Conservation (phyloP, 2,329 filamentous ascomycete species). For the Macrophomina phaseolina region DNA sequence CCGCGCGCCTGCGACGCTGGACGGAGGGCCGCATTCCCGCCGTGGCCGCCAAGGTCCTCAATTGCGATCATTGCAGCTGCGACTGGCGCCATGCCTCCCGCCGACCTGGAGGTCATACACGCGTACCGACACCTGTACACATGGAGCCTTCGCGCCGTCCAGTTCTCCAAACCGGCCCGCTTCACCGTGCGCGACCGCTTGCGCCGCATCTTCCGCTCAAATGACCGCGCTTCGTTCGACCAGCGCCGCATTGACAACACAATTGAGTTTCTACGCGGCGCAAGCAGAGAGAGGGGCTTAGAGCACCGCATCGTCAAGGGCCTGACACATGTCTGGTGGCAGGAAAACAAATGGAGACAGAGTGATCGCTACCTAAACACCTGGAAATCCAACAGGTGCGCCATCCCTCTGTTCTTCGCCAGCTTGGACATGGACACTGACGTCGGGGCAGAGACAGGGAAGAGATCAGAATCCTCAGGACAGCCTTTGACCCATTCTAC, state of each 20-base stretch:
- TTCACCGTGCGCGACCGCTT: conserved; percentile 62
- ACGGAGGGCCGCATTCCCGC: background rate
- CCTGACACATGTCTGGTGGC: conserved; percentile 59
- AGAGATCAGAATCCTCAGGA: conserved; percentile 30
- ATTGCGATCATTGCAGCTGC: background rate
- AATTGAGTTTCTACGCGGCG: conserved; percentile 71
- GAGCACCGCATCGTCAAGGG: conserved; percentile 78
- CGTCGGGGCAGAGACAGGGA: background rate
- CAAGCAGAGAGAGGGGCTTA: conserved; percentile 66
- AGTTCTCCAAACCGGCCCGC: conserved; percentile 72
- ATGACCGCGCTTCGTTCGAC: conserved; percentile 39
- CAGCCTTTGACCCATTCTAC: conserved; percentile 67
- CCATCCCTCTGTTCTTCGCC: background rate
- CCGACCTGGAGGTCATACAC: conserved; percentile 52
- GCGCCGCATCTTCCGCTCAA: conserved; percentile 48
- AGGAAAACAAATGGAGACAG: conserved; percentile 39
- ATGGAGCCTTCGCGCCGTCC: conserved; percentile 70
- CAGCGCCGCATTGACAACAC: conserved; percentile 65
- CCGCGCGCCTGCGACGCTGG: background rate
- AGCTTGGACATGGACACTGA: background rate
- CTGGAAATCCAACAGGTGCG: conserved; percentile 16
- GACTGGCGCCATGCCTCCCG: conserved; percentile 7
- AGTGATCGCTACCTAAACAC: conserved; percentile 5
- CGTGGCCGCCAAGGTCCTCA: conserved; percentile 3
- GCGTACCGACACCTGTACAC: conserved; percentile 76